Conservation (phyloP, 75 land plant genomes). For the Sequoia sempervirens region DNA sequence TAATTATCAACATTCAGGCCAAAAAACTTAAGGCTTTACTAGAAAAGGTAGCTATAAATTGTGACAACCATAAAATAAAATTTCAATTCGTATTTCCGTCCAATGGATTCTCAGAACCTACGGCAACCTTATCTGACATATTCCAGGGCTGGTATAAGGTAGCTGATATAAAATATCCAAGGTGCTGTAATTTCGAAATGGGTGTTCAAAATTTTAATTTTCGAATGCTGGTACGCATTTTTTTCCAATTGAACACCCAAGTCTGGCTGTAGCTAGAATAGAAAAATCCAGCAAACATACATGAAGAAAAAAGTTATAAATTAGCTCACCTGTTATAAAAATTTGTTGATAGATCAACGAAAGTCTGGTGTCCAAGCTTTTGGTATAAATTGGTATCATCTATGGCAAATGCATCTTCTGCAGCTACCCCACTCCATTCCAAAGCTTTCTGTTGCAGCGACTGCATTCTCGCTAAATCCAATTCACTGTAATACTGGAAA, state of each 20-base stretch:
- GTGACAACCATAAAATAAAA: background rate
- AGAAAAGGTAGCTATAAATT: no score
- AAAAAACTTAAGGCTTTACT: background rate
- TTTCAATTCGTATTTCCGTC: background rate
- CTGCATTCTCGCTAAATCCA: conserved; percentile 50
- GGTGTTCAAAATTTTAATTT: background rate
- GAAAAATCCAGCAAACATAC: background rate
- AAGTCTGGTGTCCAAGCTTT: conserved; percentile 66
- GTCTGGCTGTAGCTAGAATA: background rate
- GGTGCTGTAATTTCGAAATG: background rate
- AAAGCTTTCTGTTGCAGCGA: conserved; percentile 75
- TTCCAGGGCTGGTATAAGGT: background rate
- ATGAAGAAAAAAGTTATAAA: background rate
- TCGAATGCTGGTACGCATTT: background rate
- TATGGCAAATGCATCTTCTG: conserved; percentile 73
- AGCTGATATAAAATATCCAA: background rate
- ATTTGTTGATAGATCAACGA: conserved; percentile 80
- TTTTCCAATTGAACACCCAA: background rate
- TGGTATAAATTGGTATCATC: conserved; percentile 71
- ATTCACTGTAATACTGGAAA: background rate
- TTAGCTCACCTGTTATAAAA: conserved; percentile 70
- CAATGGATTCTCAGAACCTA: background rate
- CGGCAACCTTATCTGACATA: background rate
- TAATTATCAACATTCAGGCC: background rate
- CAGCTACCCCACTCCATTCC: conserved; percentile 68